Conservation (phyloP, 306 rosid species). For the Senna siamea region DNA sequence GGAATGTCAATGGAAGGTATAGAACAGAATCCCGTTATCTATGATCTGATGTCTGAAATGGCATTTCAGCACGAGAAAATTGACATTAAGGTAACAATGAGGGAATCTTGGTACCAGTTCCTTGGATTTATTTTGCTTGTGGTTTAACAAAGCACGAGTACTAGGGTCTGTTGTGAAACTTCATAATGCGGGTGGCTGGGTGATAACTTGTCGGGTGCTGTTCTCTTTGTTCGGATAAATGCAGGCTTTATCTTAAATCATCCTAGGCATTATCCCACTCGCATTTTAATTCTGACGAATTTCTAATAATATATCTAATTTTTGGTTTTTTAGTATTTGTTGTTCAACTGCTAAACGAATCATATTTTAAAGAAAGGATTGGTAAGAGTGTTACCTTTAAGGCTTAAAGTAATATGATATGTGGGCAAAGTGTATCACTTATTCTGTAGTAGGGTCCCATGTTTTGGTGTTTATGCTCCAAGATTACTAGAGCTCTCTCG, state of each 20-base stretch:
- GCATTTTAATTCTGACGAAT: background rate
- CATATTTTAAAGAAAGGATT: background rate
- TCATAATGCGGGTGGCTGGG: conserved; percentile 16
- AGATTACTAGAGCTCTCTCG: conserved; percentile 5
- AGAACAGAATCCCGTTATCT: conserved; percentile 87
- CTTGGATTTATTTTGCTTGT: conserved; percentile 22
- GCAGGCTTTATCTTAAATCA: background rate
- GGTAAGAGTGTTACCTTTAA: background rate
- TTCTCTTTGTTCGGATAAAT: background rate
- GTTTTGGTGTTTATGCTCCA: background rate
- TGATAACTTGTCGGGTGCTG: background rate
- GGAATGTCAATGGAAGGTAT: conserved; percentile 98
- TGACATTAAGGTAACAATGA: conserved; percentile 64
- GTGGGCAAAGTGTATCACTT: conserved; percentile 3
- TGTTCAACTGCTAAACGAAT: background rate
- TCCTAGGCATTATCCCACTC: background rate
- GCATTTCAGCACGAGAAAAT: conserved; percentile 73
- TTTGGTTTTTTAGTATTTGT: background rate
- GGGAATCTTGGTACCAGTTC: conserved; percentile 29
- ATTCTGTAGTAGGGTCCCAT: background rate
- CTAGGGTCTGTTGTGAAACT: conserved; percentile 25
- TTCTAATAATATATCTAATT: background rate
- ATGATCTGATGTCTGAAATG: conserved; percentile 94
- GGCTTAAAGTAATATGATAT: background rate
- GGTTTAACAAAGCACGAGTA: conserved; percentile 14